phyloP scores from a whole-genome alignment of 257 asterid genomes.

The Jaltomata sinuosa region DNA sequence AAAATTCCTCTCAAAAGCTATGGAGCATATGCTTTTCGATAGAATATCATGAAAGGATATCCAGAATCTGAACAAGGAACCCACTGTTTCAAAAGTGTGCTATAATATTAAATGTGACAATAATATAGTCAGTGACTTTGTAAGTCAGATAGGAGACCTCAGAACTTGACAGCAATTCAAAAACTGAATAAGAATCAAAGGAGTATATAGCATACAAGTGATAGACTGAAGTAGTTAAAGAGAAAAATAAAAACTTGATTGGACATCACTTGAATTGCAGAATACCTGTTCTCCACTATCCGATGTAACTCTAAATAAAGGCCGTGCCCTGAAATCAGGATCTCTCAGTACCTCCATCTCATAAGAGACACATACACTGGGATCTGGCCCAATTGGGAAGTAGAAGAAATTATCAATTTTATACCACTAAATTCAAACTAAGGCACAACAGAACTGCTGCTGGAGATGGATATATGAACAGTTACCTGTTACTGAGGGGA shows the following conservation, averaged over 20 bases:
- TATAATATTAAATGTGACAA: background rate
- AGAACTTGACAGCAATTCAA: background rate
- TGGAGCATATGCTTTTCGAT: background rate
- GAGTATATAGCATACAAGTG: background rate
- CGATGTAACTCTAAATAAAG: slow-evolving; percentile 69
- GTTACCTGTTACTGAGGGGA: slow-evolving; percentile 53
- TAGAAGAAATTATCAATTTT: background rate
- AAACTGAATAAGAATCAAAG: background rate
- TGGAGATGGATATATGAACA: slow-evolving; percentile 4
- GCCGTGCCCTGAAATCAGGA: slow-evolving; percentile 46
- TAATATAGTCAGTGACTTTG: background rate
- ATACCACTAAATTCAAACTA: background rate
- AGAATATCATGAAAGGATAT: background rate
- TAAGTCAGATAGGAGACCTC: background rate
- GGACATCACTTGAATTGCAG: slow-evolving; percentile 8
- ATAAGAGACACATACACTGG: slow-evolving; percentile 41
- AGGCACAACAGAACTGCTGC: slow-evolving; percentile 1
- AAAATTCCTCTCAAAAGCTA: background rate
- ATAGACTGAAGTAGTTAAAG: background rate
- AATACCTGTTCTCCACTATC: slow-evolving; percentile 79
- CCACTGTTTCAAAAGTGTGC: background rate
- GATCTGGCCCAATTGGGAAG: slow-evolving; percentile 35
- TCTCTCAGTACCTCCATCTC: slow-evolving; percentile 90
- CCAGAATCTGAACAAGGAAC: background rate
- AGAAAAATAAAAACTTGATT: background rate